Conservation (phyloP, 129 eudicot species). For the Lactuca saligna region DNA sequence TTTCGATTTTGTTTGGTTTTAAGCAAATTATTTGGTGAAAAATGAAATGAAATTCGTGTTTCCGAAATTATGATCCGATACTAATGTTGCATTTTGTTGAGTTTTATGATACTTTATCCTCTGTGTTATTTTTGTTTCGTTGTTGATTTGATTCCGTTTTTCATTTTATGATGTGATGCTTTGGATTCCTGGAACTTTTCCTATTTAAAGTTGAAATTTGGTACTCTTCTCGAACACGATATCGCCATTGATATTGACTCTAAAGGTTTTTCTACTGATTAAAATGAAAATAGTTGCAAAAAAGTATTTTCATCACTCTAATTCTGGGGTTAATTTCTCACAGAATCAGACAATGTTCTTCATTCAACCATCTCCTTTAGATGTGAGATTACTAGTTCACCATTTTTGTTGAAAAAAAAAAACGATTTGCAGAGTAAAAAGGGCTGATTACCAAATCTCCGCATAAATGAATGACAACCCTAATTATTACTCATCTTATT, state of each 20-base stretch:
- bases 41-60: constrained; percentile 5
- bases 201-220: constrained; percentile 13
- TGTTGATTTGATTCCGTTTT: constrained; percentile 17
- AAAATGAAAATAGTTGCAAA: not conserved
- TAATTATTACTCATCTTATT: not conserved
- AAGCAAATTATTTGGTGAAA: not conserved
- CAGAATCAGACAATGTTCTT: not conserved
- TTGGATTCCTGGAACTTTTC: constrained; percentile 23
- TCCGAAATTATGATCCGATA: not conserved
- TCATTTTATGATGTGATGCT: constrained; percentile 26
- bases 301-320: too few relatives aligned
- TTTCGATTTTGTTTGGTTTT: not conserved
- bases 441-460: not conserved
- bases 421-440: constrained; percentile 1
- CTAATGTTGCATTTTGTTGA: not conserved
- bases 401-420: not conserved
- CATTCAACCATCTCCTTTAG: not conserved
- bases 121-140: not conserved
- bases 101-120: not conserved
- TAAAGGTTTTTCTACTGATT: not conserved
- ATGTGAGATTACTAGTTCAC: not conserved
- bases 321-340: too few relatives aligned
- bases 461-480: not conserved
- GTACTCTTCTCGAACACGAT: constrained; percentile 6
- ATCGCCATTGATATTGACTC: constrained; percentile 11